Evolutionary conservation across 768 basidiomycete genomes (phyloP).

Genomic region (Kwoniella europaea): DNA sequence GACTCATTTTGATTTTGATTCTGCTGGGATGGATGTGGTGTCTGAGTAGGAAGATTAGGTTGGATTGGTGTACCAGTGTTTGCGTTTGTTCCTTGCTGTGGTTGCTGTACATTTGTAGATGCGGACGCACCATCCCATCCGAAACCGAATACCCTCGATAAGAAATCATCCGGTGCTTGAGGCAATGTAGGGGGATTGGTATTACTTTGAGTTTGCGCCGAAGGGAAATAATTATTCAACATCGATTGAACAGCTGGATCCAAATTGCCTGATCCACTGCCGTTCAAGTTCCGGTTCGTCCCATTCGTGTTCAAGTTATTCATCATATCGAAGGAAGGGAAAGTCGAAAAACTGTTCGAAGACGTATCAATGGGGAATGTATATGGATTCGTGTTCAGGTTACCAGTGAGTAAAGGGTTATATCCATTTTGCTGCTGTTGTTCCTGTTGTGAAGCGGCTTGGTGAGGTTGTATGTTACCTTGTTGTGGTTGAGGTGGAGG

Average conservation of each 20-base stretch:
- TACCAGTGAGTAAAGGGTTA: background rate
- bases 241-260: slow-evolving; percentile 52
- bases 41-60: background rate
- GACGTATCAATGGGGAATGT: slow-evolving; percentile 42
- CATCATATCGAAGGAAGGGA: slow-evolving; percentile 26
- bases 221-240: slow-evolving; percentile 50
- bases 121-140: slow-evolving; percentile 37
- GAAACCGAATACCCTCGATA: slow-evolving; percentile 49
- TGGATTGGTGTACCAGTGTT: background rate
- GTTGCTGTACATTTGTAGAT: background rate
- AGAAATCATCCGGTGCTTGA: slow-evolving; percentile 52
- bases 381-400: slow-evolving; percentile 3
- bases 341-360: slow-evolving; percentile 5
- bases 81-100: background rate
- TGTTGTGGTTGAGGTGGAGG: background rate
- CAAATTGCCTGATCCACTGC: slow-evolving; percentile 13
- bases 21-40: no score
- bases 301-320: background rate
- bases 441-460: slow-evolving; percentile 9
- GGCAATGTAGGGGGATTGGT: slow-evolving; percentile 10
- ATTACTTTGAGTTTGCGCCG: slow-evolving; percentile 4
- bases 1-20: background rate
- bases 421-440: slow-evolving; percentile 1
- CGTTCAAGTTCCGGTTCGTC: background rate
- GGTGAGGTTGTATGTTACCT: background rate